phyloP scores from a whole-genome alignment of 495 filamentous ascomycete genomes.

The Podospora pseudocomata region DNA sequence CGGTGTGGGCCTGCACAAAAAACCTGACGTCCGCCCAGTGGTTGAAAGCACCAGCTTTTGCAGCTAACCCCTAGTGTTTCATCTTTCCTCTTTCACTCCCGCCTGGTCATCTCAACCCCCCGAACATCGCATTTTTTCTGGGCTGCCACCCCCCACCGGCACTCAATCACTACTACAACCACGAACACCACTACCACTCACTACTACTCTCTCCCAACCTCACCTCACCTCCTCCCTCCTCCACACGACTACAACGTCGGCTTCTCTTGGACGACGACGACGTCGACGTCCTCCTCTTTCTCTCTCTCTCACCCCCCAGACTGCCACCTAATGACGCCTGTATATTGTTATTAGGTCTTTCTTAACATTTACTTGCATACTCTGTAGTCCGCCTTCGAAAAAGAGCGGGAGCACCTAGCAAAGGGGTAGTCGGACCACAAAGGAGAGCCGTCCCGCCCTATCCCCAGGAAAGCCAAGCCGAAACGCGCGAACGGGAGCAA shows the following conservation, averaged over 20 bases:
- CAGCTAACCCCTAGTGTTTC: constrained; percentile 9
- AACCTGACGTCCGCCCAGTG: constrained; percentile 6
- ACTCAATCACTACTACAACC: constrained; percentile 11
- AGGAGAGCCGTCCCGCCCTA: not conserved
- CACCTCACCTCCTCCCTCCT: not conserved
- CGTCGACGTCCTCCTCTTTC: not conserved
- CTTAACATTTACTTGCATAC: not conserved
- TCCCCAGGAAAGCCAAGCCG: not conserved
- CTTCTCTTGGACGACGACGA: constrained; percentile 4
- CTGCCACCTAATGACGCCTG: constrained; percentile 32
- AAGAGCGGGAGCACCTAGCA: constrained; percentile 1
- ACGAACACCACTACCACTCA: constrained; percentile 2
- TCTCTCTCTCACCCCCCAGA: not conserved
- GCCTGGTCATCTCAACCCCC: constrained; percentile 19
- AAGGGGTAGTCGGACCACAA: not conserved
- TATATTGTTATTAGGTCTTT: constrained; percentile 27
- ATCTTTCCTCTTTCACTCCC: constrained; percentile 21
- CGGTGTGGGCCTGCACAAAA: not conserved
- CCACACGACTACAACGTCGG: no score
- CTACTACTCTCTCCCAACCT: not conserved
- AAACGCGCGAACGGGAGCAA: not conserved
- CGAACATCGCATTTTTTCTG: constrained; percentile 21
- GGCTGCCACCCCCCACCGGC: constrained; percentile 21
- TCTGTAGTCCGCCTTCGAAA: not conserved
- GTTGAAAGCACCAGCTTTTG: not conserved